These are phyloP conservation scores for Xylaria telfairii DNA, from an alignment of 495 filamentous ascomycete genomes.

Conservation along the genomic window DNA sequence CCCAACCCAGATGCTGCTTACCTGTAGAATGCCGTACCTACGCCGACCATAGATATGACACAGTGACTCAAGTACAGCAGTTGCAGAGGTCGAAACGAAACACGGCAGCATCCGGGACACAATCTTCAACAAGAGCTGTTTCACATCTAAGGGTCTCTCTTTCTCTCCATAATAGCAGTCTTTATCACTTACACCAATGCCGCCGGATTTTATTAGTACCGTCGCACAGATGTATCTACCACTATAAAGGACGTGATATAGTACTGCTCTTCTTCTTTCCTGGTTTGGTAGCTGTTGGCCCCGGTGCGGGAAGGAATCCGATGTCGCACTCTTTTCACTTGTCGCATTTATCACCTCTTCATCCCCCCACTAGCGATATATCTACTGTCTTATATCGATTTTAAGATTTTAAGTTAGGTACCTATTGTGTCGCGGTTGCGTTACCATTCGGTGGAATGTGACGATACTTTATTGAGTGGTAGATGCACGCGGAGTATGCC, in stretches of 20 bases:
- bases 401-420: too few species aligned
- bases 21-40: neutral
- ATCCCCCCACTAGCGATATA: neutral
- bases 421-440: neutral
- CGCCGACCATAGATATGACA: neutral
- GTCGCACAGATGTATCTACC: neutral
- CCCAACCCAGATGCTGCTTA: conserved; percentile 1
- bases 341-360: neutral
- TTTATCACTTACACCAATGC: neutral
- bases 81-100: conserved; percentile 20
- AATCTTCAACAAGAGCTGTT: conserved; percentile 24
- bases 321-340: neutral
- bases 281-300: neutral
- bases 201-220: neutral
- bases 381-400: neutral
- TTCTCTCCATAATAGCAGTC: neutral
- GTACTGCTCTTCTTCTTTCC: neutral
- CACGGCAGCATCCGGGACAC: conserved; percentile 12
- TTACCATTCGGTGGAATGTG: neutral
- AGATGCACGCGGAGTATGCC: neutral
- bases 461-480: neutral
- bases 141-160: conserved; percentile 11
- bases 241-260: conserved; percentile 5
- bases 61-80: conserved; percentile 14
- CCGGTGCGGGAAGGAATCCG: neutral